A percentile compares a stretch with the other conserved stretches of the same genome.
Evolutionary conservation across 768 basidiomycete genomes (phyloP).

Genomic region (Lanmaoa pseudosensibilis): DNA sequence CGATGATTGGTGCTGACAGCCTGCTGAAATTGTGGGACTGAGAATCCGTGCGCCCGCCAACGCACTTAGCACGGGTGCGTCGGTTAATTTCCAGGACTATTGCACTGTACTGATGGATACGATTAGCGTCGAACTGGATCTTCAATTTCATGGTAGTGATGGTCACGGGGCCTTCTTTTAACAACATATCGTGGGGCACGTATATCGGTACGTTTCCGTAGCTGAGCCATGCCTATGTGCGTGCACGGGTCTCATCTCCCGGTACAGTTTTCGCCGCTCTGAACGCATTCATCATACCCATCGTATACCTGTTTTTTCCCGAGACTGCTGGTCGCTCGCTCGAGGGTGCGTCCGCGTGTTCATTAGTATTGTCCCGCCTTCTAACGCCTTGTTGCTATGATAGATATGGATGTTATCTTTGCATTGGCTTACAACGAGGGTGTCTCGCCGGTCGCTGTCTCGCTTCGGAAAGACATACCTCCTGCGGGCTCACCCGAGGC

Average conservation of each 20-base stretch:
- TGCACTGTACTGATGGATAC: background rate
- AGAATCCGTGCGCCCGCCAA: conserved; percentile 64
- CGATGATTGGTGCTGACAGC: conserved; percentile 32
- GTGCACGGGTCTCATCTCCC: background rate
- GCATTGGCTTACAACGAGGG: conserved; percentile 45
- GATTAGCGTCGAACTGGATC: conserved; percentile 45
- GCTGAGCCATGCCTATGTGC: background rate
- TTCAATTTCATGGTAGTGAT: conserved; percentile 62
- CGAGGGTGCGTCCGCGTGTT: conserved; percentile 39
- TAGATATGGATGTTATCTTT: conserved; percentile 49
- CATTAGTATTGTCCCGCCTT: background rate
- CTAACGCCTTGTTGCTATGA: background rate
- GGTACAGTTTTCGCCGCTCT: conserved; percentile 50
- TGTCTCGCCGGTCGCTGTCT: conserved; percentile 45
- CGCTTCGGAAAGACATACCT: conserved; percentile 45
- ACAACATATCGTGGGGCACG: conserved; percentile 57
- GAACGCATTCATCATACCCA: conserved; percentile 56
- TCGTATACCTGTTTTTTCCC: conserved; percentile 61
- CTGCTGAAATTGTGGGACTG: conserved; percentile 65
- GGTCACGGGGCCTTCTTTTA: conserved; percentile 61
- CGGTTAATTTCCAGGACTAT: background rate
- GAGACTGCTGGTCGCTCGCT: conserved; percentile 61
- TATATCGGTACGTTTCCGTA: conserved; percentile 47
- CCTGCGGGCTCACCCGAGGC: conserved; percentile 45
- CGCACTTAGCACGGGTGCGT: conserved; percentile 53